These are phyloP conservation scores for Penicillium chermesinum DNA, from an alignment of 495 filamentous ascomycete species.

Conservation along the genomic window DNA sequence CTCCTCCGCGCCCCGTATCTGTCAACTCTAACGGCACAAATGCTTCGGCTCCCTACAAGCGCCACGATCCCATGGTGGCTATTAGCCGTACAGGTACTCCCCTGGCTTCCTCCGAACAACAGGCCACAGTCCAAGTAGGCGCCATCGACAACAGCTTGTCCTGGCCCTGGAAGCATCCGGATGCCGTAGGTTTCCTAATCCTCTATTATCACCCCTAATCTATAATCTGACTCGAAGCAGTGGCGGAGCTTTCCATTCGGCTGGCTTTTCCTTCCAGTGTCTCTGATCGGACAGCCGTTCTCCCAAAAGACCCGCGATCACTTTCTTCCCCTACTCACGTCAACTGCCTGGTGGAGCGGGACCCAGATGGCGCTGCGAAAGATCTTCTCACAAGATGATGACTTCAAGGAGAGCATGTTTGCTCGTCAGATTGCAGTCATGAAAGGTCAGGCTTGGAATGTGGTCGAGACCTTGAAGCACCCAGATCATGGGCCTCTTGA, in stretches of 20 bases:
- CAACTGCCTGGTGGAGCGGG: slow-evolving; percentile 92
- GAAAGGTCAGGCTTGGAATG: slow-evolving; percentile 99
- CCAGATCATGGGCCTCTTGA: slow-evolving; percentile 90
- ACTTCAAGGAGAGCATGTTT: slow-evolving; percentile 98
- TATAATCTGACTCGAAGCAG: slow-evolving; percentile 31
- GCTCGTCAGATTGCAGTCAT: slow-evolving; percentile 94
- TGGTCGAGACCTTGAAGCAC: slow-evolving; percentile 92
- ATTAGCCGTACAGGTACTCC: slow-evolving; percentile 58
- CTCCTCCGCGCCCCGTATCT: slow-evolving; percentile 54
- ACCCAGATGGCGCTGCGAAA: slow-evolving; percentile 79
- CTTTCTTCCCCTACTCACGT: slow-evolving; percentile 89
- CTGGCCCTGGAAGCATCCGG: slow-evolving; percentile 99
- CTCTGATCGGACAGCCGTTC: slow-evolving; percentile 93
- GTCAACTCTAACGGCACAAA: slow-evolving; percentile 39
- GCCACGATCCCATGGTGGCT: slow-evolving; percentile 81
- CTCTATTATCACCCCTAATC: background rate
- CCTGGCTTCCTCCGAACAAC: slow-evolving; percentile 37
- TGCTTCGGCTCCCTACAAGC: slow-evolving; percentile 62
- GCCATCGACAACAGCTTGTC: slow-evolving; percentile 98
- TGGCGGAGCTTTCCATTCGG: slow-evolving; percentile 94
- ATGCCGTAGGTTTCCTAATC: slow-evolving; percentile 63
- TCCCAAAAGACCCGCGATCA: slow-evolving; percentile 87
- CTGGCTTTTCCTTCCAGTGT: slow-evolving; percentile 96
- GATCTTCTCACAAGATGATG: slow-evolving; percentile 84
- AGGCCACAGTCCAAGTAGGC: slow-evolving; percentile 68